Evolutionary conservation across 306 rosid genomes (phyloP), one percentile per base, ranked within the genome.

Genomic region (Cicer pinnatifidum): DNA sequence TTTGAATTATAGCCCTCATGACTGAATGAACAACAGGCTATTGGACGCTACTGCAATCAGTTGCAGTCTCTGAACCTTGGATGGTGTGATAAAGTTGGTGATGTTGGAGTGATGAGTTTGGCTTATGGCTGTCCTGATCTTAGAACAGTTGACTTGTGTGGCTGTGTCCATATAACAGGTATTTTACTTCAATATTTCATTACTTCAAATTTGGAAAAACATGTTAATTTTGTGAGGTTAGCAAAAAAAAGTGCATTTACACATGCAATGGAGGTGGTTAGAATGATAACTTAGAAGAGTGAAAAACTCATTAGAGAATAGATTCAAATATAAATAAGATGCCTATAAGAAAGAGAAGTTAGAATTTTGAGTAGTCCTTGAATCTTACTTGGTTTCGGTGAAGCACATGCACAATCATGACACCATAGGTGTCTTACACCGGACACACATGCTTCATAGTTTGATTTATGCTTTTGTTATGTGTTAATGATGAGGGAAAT

Each of bases 121-220:
- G 97, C 97, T 3, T 15, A 80, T 41, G 97, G 99, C 15, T 95
- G 99, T 77, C 97, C 97, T 80, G 96, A 95, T 83, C 96, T 95
- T 37, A 80, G 93, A 78, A 82, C 57, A 44, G 80, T 91, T 12
- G 91, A 95, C 80, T 77, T 95, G 88, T 95, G 99, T 41, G 97
- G 96, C 44, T 95, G 99, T 72, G 80, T 88, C 53, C 86, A 59
- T 23, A 95, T 95, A 75, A 90, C 99, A 85, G 98, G 98, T 94
- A 86, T 56, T 28, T 72, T 57, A 33, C 16, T 9, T 67, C 13
- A 9, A 71, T 8, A 51, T 12, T 62, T 20, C 12, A 50, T 3
- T 8, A 5, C 1, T 17, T 38, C 28, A 15, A 53, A 66, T 13
- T 13, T 62, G 9, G 11, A 35, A 23, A 23, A 46, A 46, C 13